Conservation (phyloP, 2,329 filamentous ascomycete genomes). For the Aspergillus awamori region DNA sequence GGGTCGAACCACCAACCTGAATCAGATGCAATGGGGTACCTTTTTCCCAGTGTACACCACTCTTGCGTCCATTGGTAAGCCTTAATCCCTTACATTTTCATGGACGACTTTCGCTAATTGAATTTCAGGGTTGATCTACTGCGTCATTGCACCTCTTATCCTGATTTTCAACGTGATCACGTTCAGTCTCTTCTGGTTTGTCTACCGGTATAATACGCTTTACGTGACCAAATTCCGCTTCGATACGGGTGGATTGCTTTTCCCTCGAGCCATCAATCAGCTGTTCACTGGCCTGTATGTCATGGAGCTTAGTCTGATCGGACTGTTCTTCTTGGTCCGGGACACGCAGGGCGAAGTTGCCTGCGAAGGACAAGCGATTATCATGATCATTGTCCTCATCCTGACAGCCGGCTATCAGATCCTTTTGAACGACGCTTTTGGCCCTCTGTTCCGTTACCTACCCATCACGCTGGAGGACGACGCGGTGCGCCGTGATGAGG, state of each 20-base stretch:
- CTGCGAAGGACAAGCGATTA: conserved; percentile 76
- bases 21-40: conserved; percentile 81
- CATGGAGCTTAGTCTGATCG: conserved; percentile 88
- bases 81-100: background rate
- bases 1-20: conserved; percentile 76
- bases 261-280: conserved; percentile 90
- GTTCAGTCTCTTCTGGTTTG: conserved; percentile 88
- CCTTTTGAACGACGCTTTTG: conserved; percentile 79
- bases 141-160: conserved; percentile 85
- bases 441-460: conserved; percentile 81
- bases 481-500: conserved; percentile 85
- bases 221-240: conserved; percentile 88
- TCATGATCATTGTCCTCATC: conserved; percentile 75
- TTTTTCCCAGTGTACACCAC: conserved; percentile 98
- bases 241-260: conserved; percentile 90
- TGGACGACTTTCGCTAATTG: conserved; percentile 15
- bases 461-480: conserved; percentile 96
- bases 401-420: conserved; percentile 78
- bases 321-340: conserved; percentile 79
- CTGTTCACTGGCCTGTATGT: conserved; percentile 93
- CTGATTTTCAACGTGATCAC: conserved; percentile 91
- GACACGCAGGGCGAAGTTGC: conserved; percentile 57
- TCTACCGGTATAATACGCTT: conserved; percentile 94
- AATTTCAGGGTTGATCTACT: conserved; percentile 70
- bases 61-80: conserved; percentile 80